phyloP scores from a whole-genome alignment of 805 yeast species.

The Nakazawaea wyomingensis region DNA sequence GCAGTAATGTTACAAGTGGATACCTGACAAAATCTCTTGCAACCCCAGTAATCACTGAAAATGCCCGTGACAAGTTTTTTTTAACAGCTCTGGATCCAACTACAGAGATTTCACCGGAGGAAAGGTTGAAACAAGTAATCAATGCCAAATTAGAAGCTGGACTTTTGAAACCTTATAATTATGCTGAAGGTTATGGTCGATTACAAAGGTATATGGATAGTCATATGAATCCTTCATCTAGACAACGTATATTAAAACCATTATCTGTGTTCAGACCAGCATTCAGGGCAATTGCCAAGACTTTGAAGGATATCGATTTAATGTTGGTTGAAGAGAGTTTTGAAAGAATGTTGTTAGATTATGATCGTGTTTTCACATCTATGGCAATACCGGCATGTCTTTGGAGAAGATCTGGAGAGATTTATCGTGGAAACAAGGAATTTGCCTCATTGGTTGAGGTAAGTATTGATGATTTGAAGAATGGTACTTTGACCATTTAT shows the following conservation, averaged over 20 bases:
- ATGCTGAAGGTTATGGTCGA: slow-evolving; percentile 89
- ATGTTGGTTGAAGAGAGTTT: slow-evolving; percentile 91
- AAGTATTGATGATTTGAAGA: slow-evolving; percentile 82
- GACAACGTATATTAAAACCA: slow-evolving; percentile 83
- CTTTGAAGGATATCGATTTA: slow-evolving; percentile 84
- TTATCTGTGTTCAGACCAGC: slow-evolving; percentile 85
- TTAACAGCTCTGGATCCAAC: slow-evolving; percentile 97
- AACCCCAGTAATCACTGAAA: slow-evolving; percentile 46
- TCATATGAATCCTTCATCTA: slow-evolving; percentile 78
- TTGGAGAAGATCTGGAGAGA: slow-evolving; percentile 97
- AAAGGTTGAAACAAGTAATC: slow-evolving; percentile 85
- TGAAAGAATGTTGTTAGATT: slow-evolving; percentile 88
- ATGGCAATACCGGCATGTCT: slow-evolving; percentile 98
- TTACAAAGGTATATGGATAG: slow-evolving; percentile 88
- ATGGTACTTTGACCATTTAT: slow-evolving; percentile 87
- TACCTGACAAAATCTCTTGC: background rate
- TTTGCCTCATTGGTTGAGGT: slow-evolving; percentile 92
- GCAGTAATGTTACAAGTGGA: background rate
- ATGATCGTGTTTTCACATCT: slow-evolving; percentile 91
- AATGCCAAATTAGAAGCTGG: slow-evolving; percentile 95
- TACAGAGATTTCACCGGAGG: slow-evolving; percentile 90
- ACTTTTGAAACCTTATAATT: slow-evolving; percentile 83
- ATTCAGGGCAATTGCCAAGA: slow-evolving; percentile 85
- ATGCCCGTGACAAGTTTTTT: slow-evolving; percentile 90
- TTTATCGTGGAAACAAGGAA: slow-evolving; percentile 91